These are phyloP conservation scores for Ganoderma meredithae DNA, from an alignment of 1,284 basidiomycete species.

Conservation along the genomic window DNA sequence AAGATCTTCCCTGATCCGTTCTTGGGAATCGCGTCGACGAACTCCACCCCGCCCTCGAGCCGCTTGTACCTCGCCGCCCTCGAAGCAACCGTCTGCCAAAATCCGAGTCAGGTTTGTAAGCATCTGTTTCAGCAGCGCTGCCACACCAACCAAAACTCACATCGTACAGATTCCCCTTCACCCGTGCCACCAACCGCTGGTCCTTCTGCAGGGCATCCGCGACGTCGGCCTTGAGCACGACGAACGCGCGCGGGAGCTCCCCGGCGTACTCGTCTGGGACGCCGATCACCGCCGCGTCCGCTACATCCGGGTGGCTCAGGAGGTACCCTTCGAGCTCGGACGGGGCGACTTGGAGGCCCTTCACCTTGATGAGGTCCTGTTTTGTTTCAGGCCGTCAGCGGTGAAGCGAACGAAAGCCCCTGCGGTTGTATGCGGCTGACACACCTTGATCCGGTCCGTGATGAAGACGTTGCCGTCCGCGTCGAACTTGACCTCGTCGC, in stretches of 20 bases:
- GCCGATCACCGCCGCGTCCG: constrained; percentile 67
- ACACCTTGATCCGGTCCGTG: constrained; percentile 75
- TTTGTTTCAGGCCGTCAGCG: too few relatives aligned
- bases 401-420: too few relatives aligned
- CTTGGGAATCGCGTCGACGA: background rate
- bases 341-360: constrained; percentile 45
- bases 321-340: constrained; percentile 61
- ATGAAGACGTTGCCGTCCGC: constrained; percentile 67
- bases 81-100: constrained; percentile 35
- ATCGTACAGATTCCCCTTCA: constrained; percentile 15
- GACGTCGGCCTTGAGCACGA: constrained; percentile 41
- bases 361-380: constrained; percentile 42
- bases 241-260: constrained; percentile 52
- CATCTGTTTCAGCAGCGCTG: too few relatives aligned
- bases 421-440: too few relatives aligned
- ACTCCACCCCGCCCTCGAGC: constrained; percentile 9
- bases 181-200: constrained; percentile 10
- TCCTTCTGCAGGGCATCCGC: constrained; percentile 16
- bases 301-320: constrained; percentile 71
- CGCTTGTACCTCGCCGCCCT: background rate
- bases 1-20: background rate
- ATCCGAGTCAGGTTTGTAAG: too few relatives aligned
- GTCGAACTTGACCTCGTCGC: constrained; percentile 69
- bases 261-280: constrained; percentile 55
- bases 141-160: constrained; percentile 52